These are phyloP conservation scores for Protomyces lactucae-debilis DNA, from an alignment of 1,139 yeast genomes.

Conservation along the genomic window DNA sequence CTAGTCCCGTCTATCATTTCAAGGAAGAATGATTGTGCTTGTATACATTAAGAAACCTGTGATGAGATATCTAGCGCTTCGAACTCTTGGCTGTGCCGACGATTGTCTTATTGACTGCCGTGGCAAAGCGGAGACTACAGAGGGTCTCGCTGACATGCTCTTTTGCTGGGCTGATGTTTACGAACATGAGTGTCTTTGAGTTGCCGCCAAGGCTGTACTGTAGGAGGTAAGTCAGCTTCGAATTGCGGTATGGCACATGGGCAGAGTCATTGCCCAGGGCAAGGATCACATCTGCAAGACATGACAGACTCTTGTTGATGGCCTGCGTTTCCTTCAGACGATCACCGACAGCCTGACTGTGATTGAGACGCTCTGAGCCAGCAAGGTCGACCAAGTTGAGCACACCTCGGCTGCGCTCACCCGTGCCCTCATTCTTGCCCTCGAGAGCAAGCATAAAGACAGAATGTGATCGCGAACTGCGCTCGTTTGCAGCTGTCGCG, in stretches of 20 bases:
- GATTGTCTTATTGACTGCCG: slow-evolving; percentile 45
- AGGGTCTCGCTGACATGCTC: slow-evolving; percentile 69
- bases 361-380: slow-evolving; percentile 78
- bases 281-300: slow-evolving; percentile 84
- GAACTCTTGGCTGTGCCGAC: slow-evolving; percentile 21
- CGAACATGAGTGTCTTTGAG: slow-evolving; percentile 91
- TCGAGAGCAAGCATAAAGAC: slow-evolving; percentile 62
- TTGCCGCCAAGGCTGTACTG: slow-evolving; percentile 81
- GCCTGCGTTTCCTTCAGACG: slow-evolving; percentile 82
- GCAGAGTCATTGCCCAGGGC: slow-evolving; percentile 50
- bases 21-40: too few species aligned
- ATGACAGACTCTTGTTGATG: slow-evolving; percentile 81
- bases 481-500: slow-evolving; percentile 71
- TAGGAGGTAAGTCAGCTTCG: slow-evolving; percentile 68
- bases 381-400: slow-evolving; percentile 78
- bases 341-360: slow-evolving; percentile 63
- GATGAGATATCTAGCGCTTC: not conserved
- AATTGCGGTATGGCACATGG: slow-evolving; percentile 56
- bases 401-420: slow-evolving; percentile 53
- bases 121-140: slow-evolving; percentile 82
- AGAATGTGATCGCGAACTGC: slow-evolving; percentile 69
- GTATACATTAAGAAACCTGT: too few species aligned
- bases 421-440: slow-evolving; percentile 54
- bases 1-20: too few species aligned
- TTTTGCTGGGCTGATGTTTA: slow-evolving; percentile 68